Conservation (phyloP, 805 yeast genomes). For the Nakazawaea peltata region DNA sequence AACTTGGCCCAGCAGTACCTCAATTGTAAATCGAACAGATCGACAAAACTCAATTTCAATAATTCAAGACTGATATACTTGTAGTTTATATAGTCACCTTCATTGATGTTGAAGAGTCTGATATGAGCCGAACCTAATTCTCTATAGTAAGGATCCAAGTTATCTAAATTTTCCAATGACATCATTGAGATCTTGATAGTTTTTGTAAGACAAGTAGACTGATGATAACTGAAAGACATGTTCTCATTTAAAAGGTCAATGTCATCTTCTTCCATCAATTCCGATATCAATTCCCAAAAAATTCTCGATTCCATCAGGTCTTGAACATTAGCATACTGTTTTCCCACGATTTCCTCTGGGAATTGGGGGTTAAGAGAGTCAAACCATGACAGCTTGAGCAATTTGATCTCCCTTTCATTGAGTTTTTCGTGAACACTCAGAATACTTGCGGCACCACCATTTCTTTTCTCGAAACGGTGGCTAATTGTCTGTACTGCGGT, state of each 20-base stretch:
- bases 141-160: constrained; percentile 1
- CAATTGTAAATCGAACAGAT: constrained; percentile 2
- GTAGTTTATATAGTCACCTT: no score
- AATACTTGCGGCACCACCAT: no score
- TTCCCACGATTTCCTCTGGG: constrained; percentile 3
- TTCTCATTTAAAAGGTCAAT: background rate
- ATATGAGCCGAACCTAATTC: background rate
- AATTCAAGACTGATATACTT: background rate
- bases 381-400: constrained; percentile 4
- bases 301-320: background rate
- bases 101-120: background rate
- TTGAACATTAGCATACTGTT: constrained; percentile 1
- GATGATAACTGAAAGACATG: background rate
- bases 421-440: no score
- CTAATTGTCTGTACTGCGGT: no score
- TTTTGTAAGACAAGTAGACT: background rate
- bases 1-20: constrained; percentile 3
- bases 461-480: no score
- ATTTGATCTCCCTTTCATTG: constrained; percentile 5
- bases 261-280: background rate
- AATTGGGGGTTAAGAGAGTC: constrained; percentile 1
- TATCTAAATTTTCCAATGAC: constrained; percentile 6
- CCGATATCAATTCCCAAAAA: constrained; percentile 3
- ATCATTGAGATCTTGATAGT: constrained; percentile 6
- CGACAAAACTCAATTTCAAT: constrained; percentile 3